These are phyloP conservation scores for Sutorius eximius DNA, from an alignment of 1,284 basidiomycete genomes.

Conservation along the genomic window DNA sequence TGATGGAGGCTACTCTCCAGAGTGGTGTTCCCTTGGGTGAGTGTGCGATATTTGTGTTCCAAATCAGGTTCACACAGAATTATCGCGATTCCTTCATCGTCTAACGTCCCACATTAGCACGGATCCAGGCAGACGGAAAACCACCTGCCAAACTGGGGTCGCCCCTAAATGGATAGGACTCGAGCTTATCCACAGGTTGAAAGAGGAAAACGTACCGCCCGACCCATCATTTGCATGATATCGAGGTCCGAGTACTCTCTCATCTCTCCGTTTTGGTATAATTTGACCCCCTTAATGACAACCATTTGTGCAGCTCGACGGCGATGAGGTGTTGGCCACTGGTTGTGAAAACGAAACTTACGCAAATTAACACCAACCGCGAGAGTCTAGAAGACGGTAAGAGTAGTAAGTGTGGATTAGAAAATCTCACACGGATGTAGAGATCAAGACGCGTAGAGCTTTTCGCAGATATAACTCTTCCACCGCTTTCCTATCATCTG, in stretches of 20 bases:
- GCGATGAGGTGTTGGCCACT: not conserved
- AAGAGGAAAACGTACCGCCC: constrained; percentile 56
- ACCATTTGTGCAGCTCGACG: constrained; percentile 73
- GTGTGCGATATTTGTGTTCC: constrained; percentile 66
- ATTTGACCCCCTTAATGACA: constrained; percentile 78
- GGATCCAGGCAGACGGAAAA: not conserved
- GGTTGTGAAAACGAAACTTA: constrained; percentile 37
- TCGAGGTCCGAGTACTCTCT: constrained; percentile 82
- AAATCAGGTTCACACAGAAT: constrained; percentile 79
- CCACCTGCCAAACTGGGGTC: constrained; percentile 83
- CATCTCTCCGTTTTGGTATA: constrained; percentile 62
- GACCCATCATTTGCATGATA: constrained; percentile 83
- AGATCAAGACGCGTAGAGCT: constrained; percentile 64
- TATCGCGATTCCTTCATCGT: constrained; percentile 73
- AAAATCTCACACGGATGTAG: constrained; percentile 61
- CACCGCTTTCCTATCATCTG: constrained; percentile 66
- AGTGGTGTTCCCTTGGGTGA: constrained; percentile 66
- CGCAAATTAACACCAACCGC: constrained; percentile 89
- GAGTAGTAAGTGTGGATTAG: not conserved
- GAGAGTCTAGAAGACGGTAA: constrained; percentile 56
- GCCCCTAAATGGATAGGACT: constrained; percentile 53
- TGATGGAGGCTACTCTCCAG: constrained; percentile 85
- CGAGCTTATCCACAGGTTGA: not conserved
- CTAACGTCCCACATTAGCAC: constrained; percentile 42
- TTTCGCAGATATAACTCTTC: constrained; percentile 73